These are phyloP conservation scores for Cladobotryum mycophilum DNA, from an alignment of 2,329 filamentous ascomycete species.

Conservation along the genomic window DNA sequence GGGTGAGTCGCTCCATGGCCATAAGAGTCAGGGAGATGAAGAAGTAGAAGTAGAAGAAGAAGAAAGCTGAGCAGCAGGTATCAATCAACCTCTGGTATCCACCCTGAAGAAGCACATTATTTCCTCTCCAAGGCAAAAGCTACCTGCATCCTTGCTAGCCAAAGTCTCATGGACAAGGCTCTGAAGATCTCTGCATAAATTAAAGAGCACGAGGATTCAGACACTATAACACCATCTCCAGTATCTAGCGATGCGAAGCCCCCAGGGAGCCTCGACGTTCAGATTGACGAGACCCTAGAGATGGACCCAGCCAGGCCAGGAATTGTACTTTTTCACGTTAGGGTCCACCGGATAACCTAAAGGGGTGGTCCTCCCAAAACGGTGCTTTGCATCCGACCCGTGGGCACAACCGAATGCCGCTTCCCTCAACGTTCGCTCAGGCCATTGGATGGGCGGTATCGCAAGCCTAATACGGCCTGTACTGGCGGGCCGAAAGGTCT, in stretches of 20 bases:
- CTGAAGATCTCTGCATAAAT: neutral
- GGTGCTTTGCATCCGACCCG: neutral
- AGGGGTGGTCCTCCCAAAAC: conserved; percentile 50
- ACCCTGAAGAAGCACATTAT: conserved; percentile 11
- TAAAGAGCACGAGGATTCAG: conserved; percentile 14
- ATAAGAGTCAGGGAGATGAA: no score
- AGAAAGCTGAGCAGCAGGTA: no score
- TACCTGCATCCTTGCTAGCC: conserved; percentile 3
- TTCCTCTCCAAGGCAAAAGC: conserved; percentile 8
- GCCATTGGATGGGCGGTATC: conserved; percentile 14
- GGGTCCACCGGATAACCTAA: conserved; percentile 43
- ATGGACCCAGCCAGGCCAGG: conserved; percentile 9
- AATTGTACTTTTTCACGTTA: conserved; percentile 49
- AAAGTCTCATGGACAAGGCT: neutral
- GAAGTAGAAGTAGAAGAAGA: no score
- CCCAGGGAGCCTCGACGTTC: neutral
- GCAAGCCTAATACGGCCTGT: conserved; percentile 2
- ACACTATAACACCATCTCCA: neutral
- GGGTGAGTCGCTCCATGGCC: no score
- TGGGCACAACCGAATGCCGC: neutral
- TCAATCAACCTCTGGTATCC: conserved; percentile 8
- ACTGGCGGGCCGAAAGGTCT: conserved; percentile 8
- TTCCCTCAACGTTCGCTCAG: conserved; percentile 11
- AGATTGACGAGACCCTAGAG: conserved; percentile 1
- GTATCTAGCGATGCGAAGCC: conserved; percentile 3